Percentiles rank a stretch among this genome's conserved stretches.
Evolutionary conservation across 2,329 filamentous ascomycete genomes (phyloP).

Genomic region (Verticillium alfalfae): DNA sequence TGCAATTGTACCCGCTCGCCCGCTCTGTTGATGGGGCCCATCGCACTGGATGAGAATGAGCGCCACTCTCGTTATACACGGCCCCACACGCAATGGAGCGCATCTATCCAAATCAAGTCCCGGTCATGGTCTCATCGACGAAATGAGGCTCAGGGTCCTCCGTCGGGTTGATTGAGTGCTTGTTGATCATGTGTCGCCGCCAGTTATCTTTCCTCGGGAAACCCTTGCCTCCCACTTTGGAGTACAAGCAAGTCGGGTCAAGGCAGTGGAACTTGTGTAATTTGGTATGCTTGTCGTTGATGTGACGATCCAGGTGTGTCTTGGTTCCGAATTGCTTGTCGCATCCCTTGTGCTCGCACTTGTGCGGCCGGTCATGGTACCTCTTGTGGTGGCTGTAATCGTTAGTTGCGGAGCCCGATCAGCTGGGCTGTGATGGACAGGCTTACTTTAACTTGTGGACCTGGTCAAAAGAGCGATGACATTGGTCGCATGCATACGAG

Average conservation of each 20-base stretch:
- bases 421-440: neutral
- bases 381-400: slow-evolving; percentile 49
- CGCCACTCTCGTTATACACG: neutral
- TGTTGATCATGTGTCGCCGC: slow-evolving; percentile 58
- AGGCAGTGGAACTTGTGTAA: slow-evolving; percentile 55
- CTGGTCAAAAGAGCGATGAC: slow-evolving; percentile 46
- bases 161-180: slow-evolving; percentile 35
- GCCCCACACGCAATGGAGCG: neutral
- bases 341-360: slow-evolving; percentile 47
- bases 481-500: slow-evolving; percentile 33
- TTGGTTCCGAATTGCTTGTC: slow-evolving; percentile 55
- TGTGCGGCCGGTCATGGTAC: slow-evolving; percentile 56
- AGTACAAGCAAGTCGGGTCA: slow-evolving; percentile 48
- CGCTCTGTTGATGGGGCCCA: neutral
- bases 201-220: slow-evolving; percentile 60
- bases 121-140: slow-evolving; percentile 12
- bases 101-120: slow-evolving; percentile 1
- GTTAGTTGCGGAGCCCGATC: neutral
- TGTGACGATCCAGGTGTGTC: slow-evolving; percentile 56
- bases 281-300: slow-evolving; percentile 57
- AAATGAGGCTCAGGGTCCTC: slow-evolving; percentile 14
- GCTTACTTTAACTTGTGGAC: slow-evolving; percentile 54
- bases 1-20: neutral
- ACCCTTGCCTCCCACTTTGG: slow-evolving; percentile 49
- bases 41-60: neutral